Evolutionary conservation across 2,329 filamentous ascomycete genomes (phyloP), one percentile per base, ranked within the genome.

Genomic region (Colletotrichum incanum): DNA sequence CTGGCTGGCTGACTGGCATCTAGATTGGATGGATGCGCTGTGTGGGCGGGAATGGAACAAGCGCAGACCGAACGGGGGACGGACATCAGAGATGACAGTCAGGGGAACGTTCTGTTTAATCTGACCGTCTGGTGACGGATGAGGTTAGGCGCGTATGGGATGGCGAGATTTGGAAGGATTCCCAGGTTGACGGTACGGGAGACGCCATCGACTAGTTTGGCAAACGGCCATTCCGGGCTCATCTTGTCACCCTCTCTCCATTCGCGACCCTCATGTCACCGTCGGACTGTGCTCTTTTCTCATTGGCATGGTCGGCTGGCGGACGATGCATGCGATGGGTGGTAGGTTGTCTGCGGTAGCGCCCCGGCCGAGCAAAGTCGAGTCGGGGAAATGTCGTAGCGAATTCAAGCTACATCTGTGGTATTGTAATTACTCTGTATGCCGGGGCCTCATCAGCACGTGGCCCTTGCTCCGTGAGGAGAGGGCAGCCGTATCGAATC

Each of bases 251-350:
- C 18, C 28, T 28, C 49, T 5, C 12, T 34, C n/a, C n/a, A 12
- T 2, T 6, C 12, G 12, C 11, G n/a, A 7, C 2, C 18, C 18
- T 34, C 12, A 5, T 12, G 6, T 16, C 8, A 18, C 14, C 23
- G 18, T 52, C 23, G 23, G 49, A 31, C 26, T 28, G 23, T 28
- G 12, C 49, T 31, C 14, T 52, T 31, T 16, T 52, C 49, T 52
- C 26, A 52, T 31, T 56, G 54, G 54, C 54, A 39, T 12, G 54
- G 34, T 56, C 31, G 28, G n/a, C n/a, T n/a, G n/a, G n/a, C n/a
- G n/a, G n/a, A n/a, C n/a, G n/a, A n/a, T n/a, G n/a, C n/a, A n/a
- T n/a, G n/a, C n/a, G n/a, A n/a, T n/a, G n/a, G 28, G 12, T 54
- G 9, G 12, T 18, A 14, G 45, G 45, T 12, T n/a, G 45, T 26